Conservation (phyloP, 441 rosid species). For the Theobroma grandiflorum region DNA sequence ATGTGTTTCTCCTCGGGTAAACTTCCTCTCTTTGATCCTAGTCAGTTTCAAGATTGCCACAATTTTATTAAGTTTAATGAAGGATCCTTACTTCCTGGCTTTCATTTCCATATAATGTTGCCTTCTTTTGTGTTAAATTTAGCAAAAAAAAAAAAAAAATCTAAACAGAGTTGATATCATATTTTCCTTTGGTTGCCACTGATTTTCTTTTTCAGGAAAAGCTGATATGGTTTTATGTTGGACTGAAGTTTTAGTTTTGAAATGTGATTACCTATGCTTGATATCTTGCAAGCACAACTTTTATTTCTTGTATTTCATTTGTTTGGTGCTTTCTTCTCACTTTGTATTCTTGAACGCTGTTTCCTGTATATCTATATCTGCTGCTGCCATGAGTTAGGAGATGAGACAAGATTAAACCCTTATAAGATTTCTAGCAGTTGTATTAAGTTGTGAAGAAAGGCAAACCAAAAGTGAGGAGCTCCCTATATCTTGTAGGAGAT, state of each 20-base stretch:
- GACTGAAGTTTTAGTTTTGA: not conserved
- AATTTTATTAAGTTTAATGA: not conserved
- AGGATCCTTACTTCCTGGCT: not conserved
- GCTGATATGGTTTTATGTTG: not conserved
- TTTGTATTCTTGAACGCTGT: not conserved
- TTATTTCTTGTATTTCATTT: not conserved
- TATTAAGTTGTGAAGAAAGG: not conserved
- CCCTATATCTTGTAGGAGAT: not conserved
- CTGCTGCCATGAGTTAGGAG: not conserved
- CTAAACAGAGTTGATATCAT: not conserved
- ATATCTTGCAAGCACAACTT: not conserved
- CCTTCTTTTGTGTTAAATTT: not conserved
- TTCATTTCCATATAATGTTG: not conserved
- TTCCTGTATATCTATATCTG: not conserved
- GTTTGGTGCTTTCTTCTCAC: not conserved
- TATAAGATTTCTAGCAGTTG: not conserved
- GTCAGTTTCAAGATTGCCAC: not conserved
- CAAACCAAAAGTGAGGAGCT: not conserved
- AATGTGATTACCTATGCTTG: not conserved
- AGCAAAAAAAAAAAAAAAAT: no score
- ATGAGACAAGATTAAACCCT: not conserved
- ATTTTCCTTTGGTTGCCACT: not conserved
- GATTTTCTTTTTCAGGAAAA: not conserved
- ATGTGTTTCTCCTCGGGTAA: slow-evolving; percentile 74
- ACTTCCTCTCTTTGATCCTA: not conserved